phyloP scores from a whole-genome alignment of 2,329 filamentous ascomycete species.

The Aspergillus pseudotamarii region DNA sequence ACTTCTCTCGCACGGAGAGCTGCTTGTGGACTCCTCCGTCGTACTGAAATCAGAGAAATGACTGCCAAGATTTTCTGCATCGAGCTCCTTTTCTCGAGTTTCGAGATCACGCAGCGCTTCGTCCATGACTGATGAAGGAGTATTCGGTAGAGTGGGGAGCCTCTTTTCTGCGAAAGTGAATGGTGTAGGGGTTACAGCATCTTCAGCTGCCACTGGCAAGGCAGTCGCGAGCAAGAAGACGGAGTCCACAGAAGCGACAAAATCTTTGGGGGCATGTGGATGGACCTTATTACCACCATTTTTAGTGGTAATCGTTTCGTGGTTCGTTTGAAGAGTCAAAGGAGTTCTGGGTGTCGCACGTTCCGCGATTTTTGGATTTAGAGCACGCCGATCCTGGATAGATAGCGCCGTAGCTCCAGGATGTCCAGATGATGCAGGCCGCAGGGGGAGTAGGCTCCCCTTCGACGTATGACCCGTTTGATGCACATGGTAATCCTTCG shows the following conservation, averaged over 20 bases:
- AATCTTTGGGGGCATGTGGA: conserved; percentile 9
- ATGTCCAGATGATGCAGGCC: conserved; percentile 16
- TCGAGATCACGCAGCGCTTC: conserved; percentile 42
- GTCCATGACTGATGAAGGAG: conserved; percentile 49
- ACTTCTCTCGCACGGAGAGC: conserved; percentile 36
- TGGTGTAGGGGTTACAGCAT: conserved; percentile 29
- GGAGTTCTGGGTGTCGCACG: conserved; percentile 29
- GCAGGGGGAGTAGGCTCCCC: conserved; percentile 14
- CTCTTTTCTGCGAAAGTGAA: conserved; percentile 40
- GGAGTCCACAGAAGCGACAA: conserved; percentile 24
- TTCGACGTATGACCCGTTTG: not conserved
- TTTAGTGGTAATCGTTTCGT: conserved; percentile 6
- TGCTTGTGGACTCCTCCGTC: conserved; percentile 33
- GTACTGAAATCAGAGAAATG: conserved; percentile 47
- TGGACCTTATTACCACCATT: conserved; percentile 16
- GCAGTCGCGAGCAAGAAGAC: conserved; percentile 27
- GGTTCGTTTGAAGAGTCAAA: conserved; percentile 32
- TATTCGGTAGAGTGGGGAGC: conserved; percentile 50
- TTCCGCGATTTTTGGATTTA: conserved; percentile 33
- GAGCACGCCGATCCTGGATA: conserved; percentile 42
- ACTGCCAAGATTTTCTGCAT: conserved; percentile 39
- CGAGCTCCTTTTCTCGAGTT: conserved; percentile 33
- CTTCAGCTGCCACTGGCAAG: conserved; percentile 18
- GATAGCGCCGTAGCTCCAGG: conserved; percentile 24
- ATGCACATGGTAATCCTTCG: not conserved